phyloP scores from a whole-genome alignment of 345 rosid genomes.

The Mangifera indica region DNA sequence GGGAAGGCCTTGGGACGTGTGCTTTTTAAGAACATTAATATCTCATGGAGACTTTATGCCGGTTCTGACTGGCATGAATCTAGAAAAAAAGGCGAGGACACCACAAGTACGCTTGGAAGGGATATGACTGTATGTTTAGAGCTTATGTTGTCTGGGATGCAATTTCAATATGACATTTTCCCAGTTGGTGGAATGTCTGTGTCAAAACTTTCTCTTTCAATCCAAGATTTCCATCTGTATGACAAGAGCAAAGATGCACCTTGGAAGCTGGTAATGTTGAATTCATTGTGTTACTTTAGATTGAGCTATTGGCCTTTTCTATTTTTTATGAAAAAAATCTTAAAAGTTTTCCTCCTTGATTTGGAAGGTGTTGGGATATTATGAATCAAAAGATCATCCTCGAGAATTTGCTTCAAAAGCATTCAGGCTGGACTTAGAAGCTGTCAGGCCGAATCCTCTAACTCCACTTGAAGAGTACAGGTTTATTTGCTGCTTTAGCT shows the following conservation, averaged over 20 bases:
- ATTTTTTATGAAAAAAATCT: conserved; percentile 11
- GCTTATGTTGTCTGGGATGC: conserved; percentile 61
- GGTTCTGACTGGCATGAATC: conserved; percentile 76
- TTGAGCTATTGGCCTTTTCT: conserved; percentile 12
- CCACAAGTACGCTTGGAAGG: conserved; percentile 40
- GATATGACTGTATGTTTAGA: conserved; percentile 63
- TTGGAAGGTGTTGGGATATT: conserved; percentile 71
- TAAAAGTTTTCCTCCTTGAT: conserved; percentile 11
- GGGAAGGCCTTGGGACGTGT: conserved; percentile 55
- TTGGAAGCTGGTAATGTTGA: conserved; percentile 66
- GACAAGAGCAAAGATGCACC: conserved; percentile 78
- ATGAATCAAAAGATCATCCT: conserved; percentile 81
- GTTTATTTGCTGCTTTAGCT: conserved; percentile 38
- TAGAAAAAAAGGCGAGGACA: conserved; percentile 28
- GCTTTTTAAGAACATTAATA: conserved; percentile 52
- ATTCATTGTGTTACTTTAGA: neutral
- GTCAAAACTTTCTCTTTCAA: conserved; percentile 64
- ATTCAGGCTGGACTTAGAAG: conserved; percentile 72
- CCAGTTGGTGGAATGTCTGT: conserved; percentile 59
- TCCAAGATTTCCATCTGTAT: conserved; percentile 69
- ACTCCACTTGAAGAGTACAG: conserved; percentile 94
- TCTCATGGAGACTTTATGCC: conserved; percentile 78
- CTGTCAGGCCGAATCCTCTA: conserved; percentile 84
- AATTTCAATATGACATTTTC: conserved; percentile 57
- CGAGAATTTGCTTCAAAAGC: conserved; percentile 83